Evolutionary conservation across 352 stramenopile genomes (phyloP), one percentile per base, ranked within the genome.

Genomic region (Blastocystis sp.): DNA sequence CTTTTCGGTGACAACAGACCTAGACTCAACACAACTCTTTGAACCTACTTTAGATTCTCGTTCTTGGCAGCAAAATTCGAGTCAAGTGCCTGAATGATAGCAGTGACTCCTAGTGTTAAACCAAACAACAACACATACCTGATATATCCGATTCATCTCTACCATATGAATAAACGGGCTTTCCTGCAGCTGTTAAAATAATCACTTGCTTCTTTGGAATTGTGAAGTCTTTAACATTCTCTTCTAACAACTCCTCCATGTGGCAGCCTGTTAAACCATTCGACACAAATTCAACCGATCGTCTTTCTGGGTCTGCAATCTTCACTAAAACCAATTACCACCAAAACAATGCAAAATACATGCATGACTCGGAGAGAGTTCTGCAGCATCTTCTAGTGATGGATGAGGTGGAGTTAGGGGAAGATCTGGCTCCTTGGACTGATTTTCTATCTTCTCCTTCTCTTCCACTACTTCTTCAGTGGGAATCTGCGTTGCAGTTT

Each of bases 121-220:
- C 3, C 0, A 8, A 26, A 26, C 6, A 30, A 64, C 24, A 43
- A 3, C 8, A 5, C 37, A 37, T 66, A 81, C 70, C n/a, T 9
- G 70, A 8, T 13, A 81, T 45, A 81, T 81, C 70, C 20, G 54
- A 41, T 43, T 81, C 70, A 41, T 81, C 56, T 43, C 54, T 30
- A 43, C 70, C 70, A 81, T 81, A 81, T 11, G 39, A 43, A 37
- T 81, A 81, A 5, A 81, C 70, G 0, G 70, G 70, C 54, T 81
- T 81, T 64, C 70, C 70, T 24, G 70, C 70, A 34, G 24, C 13
- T 20, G 70, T 81, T 20, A 81, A 62, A 62, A 81, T 34, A 26
- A 81, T 81, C 26, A 81, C 20, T 30, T 81, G 70, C 54, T 81
- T 81, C 47, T 81, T 81, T 63, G 9, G 7, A 18, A 37, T 62